Conservation (phyloP, 441 rosid genomes). For the Viola pubescens region DNA sequence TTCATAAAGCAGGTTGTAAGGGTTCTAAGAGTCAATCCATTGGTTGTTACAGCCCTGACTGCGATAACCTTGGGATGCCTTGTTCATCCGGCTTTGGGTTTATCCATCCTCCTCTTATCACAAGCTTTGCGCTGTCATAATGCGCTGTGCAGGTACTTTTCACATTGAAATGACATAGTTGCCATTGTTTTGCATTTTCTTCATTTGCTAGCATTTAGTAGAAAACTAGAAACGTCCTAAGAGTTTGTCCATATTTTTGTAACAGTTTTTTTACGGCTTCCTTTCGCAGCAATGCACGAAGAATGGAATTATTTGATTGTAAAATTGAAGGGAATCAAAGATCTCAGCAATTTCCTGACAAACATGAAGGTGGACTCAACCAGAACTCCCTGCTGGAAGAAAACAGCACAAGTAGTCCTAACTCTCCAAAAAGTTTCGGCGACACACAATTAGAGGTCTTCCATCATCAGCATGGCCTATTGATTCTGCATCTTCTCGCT, state of each 20-base stretch:
- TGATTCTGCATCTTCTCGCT: constrained; percentile 72
- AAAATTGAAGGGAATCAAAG: constrained; percentile 28
- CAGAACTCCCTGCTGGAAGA: constrained; percentile 31
- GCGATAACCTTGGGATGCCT: constrained; percentile 61
- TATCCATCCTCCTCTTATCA: constrained; percentile 50
- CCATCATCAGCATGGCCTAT: constrained; percentile 73
- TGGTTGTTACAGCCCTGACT: constrained; percentile 40
- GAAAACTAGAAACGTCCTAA: constrained; percentile 20
- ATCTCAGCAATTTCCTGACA: constrained; percentile 28
- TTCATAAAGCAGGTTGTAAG: constrained; percentile 57
- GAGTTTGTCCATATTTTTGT: constrained; percentile 27
- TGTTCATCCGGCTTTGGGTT: constrained; percentile 91
- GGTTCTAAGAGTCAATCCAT: constrained; percentile 56
- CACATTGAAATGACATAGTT: constrained; percentile 2
- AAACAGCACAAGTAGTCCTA: constrained; percentile 33
- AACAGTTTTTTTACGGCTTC: constrained; percentile 70
- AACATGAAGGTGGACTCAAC: constrained; percentile 31
- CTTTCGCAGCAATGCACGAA: constrained; percentile 46
- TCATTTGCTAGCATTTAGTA: constrained; percentile 10
- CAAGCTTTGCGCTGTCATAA: constrained; percentile 71
- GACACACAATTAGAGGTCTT: constrained; percentile 84
- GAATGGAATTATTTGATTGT: constrained; percentile 41
- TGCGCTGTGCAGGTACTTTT: constrained; percentile 69
- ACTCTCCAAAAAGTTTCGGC: constrained; percentile 44
- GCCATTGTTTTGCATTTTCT: not conserved